Conservation (phyloP, 2,329 filamentous ascomycete species). For the Calycina herbarum region DNA sequence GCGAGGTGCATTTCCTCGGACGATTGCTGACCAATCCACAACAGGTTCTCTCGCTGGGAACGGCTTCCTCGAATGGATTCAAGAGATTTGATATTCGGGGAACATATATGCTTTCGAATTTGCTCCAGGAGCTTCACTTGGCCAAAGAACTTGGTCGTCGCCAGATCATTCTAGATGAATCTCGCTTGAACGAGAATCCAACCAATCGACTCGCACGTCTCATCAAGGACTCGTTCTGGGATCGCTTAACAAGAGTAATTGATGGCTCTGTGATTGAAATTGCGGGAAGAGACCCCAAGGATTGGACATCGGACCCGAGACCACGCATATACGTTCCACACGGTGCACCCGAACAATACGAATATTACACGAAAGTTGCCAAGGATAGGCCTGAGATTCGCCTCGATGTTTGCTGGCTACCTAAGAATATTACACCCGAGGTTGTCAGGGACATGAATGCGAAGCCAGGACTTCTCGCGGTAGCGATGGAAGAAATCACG, state of each 20-base stretch:
- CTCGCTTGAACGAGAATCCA: constrained; percentile 90
- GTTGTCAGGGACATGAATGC: constrained; percentile 81
- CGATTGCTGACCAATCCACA: constrained; percentile 4
- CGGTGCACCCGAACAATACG: constrained; percentile 82
- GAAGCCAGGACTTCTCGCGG: constrained; percentile 83
- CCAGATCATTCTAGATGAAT: constrained; percentile 88
- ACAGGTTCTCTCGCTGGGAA: constrained; percentile 78
- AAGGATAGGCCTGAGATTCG: constrained; percentile 77
- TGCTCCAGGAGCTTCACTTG: constrained; percentile 90
- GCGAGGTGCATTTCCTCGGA: background rate
- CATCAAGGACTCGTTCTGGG: constrained; percentile 91
- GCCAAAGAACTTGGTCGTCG: constrained; percentile 89
- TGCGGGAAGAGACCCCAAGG: constrained; percentile 87
- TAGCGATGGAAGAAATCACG: constrained; percentile 78
- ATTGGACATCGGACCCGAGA: constrained; percentile 87
- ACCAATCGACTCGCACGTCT: constrained; percentile 83
- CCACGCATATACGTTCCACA: constrained; percentile 89
- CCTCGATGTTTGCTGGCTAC: constrained; percentile 81
- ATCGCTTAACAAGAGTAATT: constrained; percentile 83
- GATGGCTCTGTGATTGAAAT: constrained; percentile 85
- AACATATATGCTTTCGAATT: constrained; percentile 96
- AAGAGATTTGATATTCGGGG: constrained; percentile 89
- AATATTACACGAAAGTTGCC: constrained; percentile 84
- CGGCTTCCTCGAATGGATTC: constrained; percentile 80
- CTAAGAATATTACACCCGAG: constrained; percentile 75